A percentile compares a stretch with the other conserved stretches of the same genome.
These are phyloP conservation scores for Colletotrichum spaethianum DNA, from an alignment of 2,329 filamentous ascomycete genomes.

Conservation along the genomic window DNA sequence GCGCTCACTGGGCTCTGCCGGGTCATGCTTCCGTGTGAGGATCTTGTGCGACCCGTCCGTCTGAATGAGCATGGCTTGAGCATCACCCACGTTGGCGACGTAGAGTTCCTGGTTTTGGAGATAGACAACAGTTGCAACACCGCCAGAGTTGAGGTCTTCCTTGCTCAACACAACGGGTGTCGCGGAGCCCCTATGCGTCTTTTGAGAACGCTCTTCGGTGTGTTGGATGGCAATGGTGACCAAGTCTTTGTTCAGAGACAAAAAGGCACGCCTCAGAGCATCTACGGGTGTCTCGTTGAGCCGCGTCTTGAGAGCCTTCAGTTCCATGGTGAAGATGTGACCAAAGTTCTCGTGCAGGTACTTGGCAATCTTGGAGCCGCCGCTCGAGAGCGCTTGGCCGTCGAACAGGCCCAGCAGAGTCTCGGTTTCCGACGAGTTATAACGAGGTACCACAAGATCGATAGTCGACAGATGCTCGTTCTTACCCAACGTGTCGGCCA, in stretches of 20 bases:
- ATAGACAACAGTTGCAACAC: constrained; percentile 92
- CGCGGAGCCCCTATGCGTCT: constrained; percentile 79
- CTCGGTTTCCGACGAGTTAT: constrained; percentile 91
- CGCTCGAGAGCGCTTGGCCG: constrained; percentile 88
- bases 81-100: constrained; percentile 95
- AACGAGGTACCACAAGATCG: constrained; percentile 93
- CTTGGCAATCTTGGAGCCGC: constrained; percentile 96
- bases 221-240: constrained; percentile 87
- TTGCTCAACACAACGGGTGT: constrained; percentile 85
- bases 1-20: constrained; percentile 86
- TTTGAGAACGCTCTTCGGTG: constrained; percentile 78
- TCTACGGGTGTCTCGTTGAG: constrained; percentile 83
- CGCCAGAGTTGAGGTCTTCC: constrained; percentile 91
- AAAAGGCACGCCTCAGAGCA: constrained; percentile 87
- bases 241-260: constrained; percentile 93
- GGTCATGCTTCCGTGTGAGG: constrained; percentile 93
- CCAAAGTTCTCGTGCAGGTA: constrained; percentile 97
- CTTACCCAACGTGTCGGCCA: constrained; percentile 94
- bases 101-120: constrained; percentile 91
- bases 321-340: constrained; percentile 84
- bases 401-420: constrained; percentile 96
- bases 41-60: constrained; percentile 87
- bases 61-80: constrained; percentile 94
- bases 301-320: constrained; percentile 79
- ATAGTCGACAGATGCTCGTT: constrained; percentile 97